Base-by-base conservation (phyloP, 345 rosid species). In the Arabis alpina region DNA sequence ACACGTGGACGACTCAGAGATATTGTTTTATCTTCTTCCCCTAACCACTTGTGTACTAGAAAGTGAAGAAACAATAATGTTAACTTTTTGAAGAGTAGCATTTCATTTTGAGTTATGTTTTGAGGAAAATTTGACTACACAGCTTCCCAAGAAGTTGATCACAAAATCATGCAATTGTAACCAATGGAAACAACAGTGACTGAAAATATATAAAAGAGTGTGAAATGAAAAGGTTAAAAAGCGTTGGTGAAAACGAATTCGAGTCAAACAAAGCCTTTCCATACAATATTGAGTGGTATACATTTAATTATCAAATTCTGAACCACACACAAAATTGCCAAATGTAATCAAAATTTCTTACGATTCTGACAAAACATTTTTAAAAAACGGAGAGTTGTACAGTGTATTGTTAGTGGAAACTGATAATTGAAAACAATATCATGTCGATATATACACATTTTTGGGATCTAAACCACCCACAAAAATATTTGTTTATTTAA, bases 1-100 rank as follows among this genome's bases (percentile, higher is more conserved):
- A 76, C 88, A 83, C 87, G 84, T 85, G 87, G 54, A 60, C 73
- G 72, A 19, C 11, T 49, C 45, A n/a, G 50, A 10, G 52, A 64
- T 64, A 64, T 73, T 51, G 6, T 48, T 41, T 64, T 72, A 64
- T 64, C 71, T 65, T 64, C 66, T 73, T 37, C 28, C 49, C 41
- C 48, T 0, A 16, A 16, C 61, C 67, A 59, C 43, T 59, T 12
- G 30, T 49, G 47, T 56, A 0, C 24, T 8, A 12, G 10, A 10
- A 24, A 30, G 10, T 5, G 15, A 47, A 58, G 32, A 15, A 24
- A 34, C 27, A 4, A 44, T 44, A 45, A 43, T 34, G 27, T 7
- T 19, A 36, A 24, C 37, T 7, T 48, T 23, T 55, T 11, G 27
- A 32, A 10, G 34, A 32, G 3, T 30, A 28, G 1, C 51, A 6